Base-by-base conservation (phyloP, 2,329 filamentous ascomycete species). In the Colletotrichum tofieldiae region DNA sequence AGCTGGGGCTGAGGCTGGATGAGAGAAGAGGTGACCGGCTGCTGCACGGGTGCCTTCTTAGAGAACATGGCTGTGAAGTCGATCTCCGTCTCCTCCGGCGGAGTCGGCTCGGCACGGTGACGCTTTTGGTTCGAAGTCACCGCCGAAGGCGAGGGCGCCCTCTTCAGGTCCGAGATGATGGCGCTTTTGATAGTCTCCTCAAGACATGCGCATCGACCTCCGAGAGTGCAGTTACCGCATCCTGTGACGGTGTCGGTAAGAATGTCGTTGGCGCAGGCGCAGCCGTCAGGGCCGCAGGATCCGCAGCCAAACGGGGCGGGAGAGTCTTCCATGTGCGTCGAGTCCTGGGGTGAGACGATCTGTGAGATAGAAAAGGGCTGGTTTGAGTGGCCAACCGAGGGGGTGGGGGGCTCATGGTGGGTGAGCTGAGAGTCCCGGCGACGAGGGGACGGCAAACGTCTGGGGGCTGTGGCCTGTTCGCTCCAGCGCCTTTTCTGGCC, bases 11-110 rank as follows among this genome's bases (percentile, higher is more conserved):
- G 73, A 20, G 65, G 49, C 37, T 75, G 73, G 32, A 59, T 16
- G 45, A 73, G 59, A 20, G 54, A 32, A 35, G 71, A 61, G 58
- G 73, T 77, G 56, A 75, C 74, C 12, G n/a, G 65, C 63, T 67
- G 75, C 79, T 76, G 62, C 71, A 66, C 35, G 73, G 79, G 62
- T 76, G 84, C 79, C 75, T 85, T 84, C 78, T 85, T 84, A 67
- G 88, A 84, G 78, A 93, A 93, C 75, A 90, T 87, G 73, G 88
- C 82, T 7, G 93, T 94, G 76, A 95, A 95, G 79, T 95, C 93
- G 56, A 92, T 92, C 82, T 95, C 93, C 74, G 91, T 87, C 65
- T 86, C 83, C 77, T 91, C 86, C 68, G 85, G 80, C 66, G 82
- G 83, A 63, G 84, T 81, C 18, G 82, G 80, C 67, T 88, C 85